Base-by-base conservation (phyloP, 1,284 basidiomycete genomes). In the Fomes fomentarius region DNA sequence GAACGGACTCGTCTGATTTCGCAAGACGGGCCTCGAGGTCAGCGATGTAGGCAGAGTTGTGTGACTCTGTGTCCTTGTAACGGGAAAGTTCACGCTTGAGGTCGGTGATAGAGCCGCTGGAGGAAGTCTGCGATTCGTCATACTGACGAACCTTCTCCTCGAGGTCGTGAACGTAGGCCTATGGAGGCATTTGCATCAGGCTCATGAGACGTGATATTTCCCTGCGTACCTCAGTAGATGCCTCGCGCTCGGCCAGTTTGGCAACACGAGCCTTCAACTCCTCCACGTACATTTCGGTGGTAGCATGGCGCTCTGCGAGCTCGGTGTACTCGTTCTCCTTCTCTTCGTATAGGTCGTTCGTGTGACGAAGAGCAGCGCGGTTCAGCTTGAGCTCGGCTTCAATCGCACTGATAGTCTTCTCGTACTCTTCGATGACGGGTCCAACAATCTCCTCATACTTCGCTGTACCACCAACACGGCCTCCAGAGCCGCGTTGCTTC, bases 401-500 rank as follows among this genome's bases (percentile, higher is more conserved):
- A 78, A 99, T 90, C 1, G 94, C 89, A 42, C 89, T 87, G 61
- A 99, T 96, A 1, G 95, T 94, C 79, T 96, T 96, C 76, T 99
- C 96, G 73, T 99, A 99, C 76, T 98, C 96, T 71, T 96, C 90
- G 53, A 99, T 98, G 64, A 99, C 94, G 7, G 96, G 96, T 33
- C 95, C 96, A 19, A 98, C 95, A 53, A 97, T 96, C 70, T 95
- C 92, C 66, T 97, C 93, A 69, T 98, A 98, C 70, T 91, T 93
- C 47, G 80, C 85, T 6, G 87, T 86, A 33, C 82, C 86, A n/a
- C 83, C 84, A 33, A 85, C 66, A 35, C 83, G 81, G 19, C 89
- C 81, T n/a, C 76, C 75, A 64, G 70, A 78, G 57, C 63, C 66
- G 10, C 89, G 80, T 60, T 88, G 85, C 66, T 77, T 83, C 66